Evolutionary conservation across 2,329 filamentous ascomycete species (phyloP), one percentile per base, ranked within the genome.

Genomic region (Camillea tinctor): DNA sequence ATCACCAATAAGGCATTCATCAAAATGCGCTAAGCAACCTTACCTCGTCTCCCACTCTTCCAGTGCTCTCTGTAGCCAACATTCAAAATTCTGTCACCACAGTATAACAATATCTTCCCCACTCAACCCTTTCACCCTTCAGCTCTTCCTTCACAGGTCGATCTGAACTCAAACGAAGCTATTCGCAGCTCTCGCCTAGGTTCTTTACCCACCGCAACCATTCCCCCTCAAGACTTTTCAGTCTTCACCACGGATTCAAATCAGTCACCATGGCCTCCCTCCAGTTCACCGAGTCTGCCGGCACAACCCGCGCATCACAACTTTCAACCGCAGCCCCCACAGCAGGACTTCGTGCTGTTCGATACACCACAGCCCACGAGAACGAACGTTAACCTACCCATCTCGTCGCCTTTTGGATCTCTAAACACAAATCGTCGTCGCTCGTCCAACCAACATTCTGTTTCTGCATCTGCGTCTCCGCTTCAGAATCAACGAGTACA

Each of bases 171-270:
- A 72, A 83, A 82, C 82, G 78, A 79, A 78, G 84, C 85, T 82
- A 77, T 80, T 75, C 72, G 73, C 73, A 81, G 80, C 81, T 79
- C 76, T 79, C 79, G 82, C 84, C 80, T 77, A 69, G 84, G 82
- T 85, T 84, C 79, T 79, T 75, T 74, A 71, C 75, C 73, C 72
- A 82, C 81, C 81, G 78, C 79, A 78, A 86, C 79, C 79, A 87
- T 86, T 84, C 75, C 81, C 79, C 75, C 77, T 73, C 84, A 81
- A 86, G 88, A 88, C 85, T 85, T 83, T 69, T 73, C 81, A 85
- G 87, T 90, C 88, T 88, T 89, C 88, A 92, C 84, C 84, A 93
- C 90, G 90, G 89, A 90, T 91, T 85, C 87, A 77, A 75, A 78
- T 76, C 82, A 83, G 79, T 86, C 87, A 92, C 71, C 84, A 93